Base-by-base conservation (phyloP, 2,329 filamentous ascomycete species). In the Verticillium isaacii region DNA sequence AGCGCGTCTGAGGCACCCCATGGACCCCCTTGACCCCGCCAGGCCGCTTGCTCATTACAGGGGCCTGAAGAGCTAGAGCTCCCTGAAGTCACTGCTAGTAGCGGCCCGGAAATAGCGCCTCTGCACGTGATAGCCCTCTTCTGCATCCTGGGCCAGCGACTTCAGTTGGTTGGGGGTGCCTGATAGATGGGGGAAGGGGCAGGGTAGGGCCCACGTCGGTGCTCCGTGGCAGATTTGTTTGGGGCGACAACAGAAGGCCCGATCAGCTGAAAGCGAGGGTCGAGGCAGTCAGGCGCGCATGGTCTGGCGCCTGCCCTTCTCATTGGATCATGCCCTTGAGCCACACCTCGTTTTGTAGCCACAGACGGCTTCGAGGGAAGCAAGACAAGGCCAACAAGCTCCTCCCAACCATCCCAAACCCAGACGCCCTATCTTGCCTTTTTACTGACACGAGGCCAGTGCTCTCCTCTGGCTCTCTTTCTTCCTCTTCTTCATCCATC, bases 61-160 rank as follows among this genome's bases (percentile, higher is more conserved):
- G 45, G 45, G 45, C 19, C 12, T 2, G 11, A 4, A 23, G 19
- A 14, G n/a, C 45, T 52, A 23, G 23, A 25, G 45, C 45, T 12
- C 19, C 8, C 45, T 52, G 45, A 23, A 52, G 45, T 23, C 19
- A 52, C 45, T 52, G 32, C 55, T 56, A 19, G 32, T 39, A 15
- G 37, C 14, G 32, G 52, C 17, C 25, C 56, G 52, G 56, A 39
- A 62, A 52, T 52, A 34, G 57, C 62, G 62, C 62, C 59, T 56
- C 57, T 34, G 50, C 62, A 63, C 62, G 62, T 61, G 59, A 61
- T 58, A 25, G 61, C 57, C 61, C 59, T 23, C 50, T 23, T 17
- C 15, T n/a, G 17, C n/a, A 9, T 9, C 3, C 39, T n/a, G 15
- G n/a, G 39, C 3, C 9, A n/a, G 15, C n/a, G 17, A 17, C 6